Base-by-base conservation (phyloP, 768 basidiomycete genomes). In the Tricholoma saponaceum region DNA sequence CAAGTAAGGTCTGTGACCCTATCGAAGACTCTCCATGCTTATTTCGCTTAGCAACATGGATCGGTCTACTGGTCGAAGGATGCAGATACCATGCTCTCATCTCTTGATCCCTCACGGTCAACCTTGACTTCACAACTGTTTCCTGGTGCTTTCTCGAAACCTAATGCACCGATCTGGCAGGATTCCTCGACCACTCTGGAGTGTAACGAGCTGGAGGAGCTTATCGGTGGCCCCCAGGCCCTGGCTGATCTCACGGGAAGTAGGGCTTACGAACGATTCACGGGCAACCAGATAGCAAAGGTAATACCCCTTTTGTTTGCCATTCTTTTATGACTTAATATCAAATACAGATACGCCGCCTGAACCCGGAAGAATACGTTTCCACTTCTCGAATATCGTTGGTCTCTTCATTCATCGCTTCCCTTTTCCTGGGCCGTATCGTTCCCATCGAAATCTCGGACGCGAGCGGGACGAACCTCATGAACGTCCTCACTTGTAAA, bases 391-490 rank as follows among this genome's bases (percentile, higher is more conserved):
- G 83, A 35, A 85, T 96, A 41, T 90, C 89, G 7, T 78, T 95
- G 30, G 86, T 94, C 7, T 91, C 89, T 12, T 91, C 89, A 16
- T 93, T 91, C 74, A 75, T 93, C 58, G 81, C 90, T 4, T 92
- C 92, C 0, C 69, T 96, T n/a, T 87, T 95, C 67, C 76, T 92
- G 50, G 89, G 90, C 3, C 71, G 73, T 51, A 81, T 93, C 61
- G 88, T 87, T 9, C 89, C 90, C 0, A 86, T 92, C 53, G 93
- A 95, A 63, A 83, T 87, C n/a, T 85, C 86, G 23, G 93, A 95
- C 70, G 91, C 90, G 2, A 92, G 89, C 66, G 93, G 93, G 0
- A 94, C 92, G 90, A 94, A 94, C 67, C 73, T 94, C 26, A 93
- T 90, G 87, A 76, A 90, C 60, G 82, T 93, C 52, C 71, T 86